Evolutionary conservation across 1,284 basidiomycete genomes (phyloP).

Genomic region (Peniophora sp.): DNA sequence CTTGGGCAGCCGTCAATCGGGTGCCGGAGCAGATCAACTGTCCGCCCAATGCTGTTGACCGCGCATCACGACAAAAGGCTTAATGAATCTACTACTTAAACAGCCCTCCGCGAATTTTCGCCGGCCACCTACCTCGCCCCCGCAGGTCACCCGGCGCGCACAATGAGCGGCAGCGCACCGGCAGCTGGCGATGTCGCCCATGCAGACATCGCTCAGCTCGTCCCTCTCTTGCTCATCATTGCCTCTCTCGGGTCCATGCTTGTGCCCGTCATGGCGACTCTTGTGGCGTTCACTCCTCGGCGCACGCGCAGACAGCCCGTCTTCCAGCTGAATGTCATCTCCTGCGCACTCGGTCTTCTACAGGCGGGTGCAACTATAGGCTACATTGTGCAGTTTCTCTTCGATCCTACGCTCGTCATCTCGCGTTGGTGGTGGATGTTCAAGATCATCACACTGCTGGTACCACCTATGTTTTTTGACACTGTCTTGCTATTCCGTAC

Average conservation of each 20-base stretch:
- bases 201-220: constrained; percentile 16
- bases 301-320: constrained; percentile 18
- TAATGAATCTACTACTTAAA: too few species aligned
- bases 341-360: constrained; percentile 18
- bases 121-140: too few species aligned
- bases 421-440: constrained; percentile 10
- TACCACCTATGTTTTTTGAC: constrained; percentile 23
- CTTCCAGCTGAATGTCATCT: constrained; percentile 24
- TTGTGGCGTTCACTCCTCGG: constrained; percentile 14
- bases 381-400: constrained; percentile 10
- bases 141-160: too few species aligned
- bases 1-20: too few species aligned
- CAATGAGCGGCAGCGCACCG: too few species aligned
- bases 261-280: constrained; percentile 19
- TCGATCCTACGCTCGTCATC: constrained; percentile 13
- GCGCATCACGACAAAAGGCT: too few species aligned
- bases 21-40: too few species aligned
- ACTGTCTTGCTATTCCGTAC: constrained; percentile 24
- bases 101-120: too few species aligned
- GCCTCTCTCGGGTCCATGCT: constrained; percentile 20
- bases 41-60: too few species aligned
- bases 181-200: not conserved
- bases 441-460: constrained; percentile 12
- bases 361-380: constrained; percentile 17
- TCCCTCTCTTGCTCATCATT: constrained; percentile 22